These are phyloP conservation scores for Tylopilus subfusipes DNA, from an alignment of 768 basidiomycete genomes.

Conservation along the genomic window DNA sequence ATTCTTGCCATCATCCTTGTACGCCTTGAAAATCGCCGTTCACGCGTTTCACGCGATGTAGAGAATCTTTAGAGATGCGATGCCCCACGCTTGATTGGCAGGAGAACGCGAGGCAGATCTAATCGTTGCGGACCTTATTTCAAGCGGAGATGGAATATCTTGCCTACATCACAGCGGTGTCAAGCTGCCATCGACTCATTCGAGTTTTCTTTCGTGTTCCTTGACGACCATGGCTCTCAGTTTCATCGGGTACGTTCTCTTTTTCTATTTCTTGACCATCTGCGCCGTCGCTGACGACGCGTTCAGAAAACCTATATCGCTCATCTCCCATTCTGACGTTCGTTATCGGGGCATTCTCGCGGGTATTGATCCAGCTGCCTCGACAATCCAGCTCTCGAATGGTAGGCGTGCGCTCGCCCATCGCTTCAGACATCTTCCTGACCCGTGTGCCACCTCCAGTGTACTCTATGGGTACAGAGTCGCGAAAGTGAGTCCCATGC, in stretches of 20 bases:
- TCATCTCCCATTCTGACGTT: slow-evolving; percentile 88
- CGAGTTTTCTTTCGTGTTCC: slow-evolving; percentile 21
- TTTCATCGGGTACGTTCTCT: slow-evolving; percentile 61
- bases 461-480: slow-evolving; percentile 86
- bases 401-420: slow-evolving; percentile 41
- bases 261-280: not conserved
- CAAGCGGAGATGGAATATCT: slow-evolving; percentile 29
- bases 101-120: not conserved
- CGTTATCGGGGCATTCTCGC: slow-evolving; percentile 86
- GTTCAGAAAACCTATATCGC: slow-evolving; percentile 78
- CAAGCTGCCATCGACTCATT: slow-evolving; percentile 7
- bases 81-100: not conserved
- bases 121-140: slow-evolving; percentile 2
- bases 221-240: slow-evolving; percentile 57
- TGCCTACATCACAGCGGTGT: slow-evolving; percentile 8
- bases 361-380: slow-evolving; percentile 80
- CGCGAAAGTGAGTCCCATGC: slow-evolving; percentile 56
- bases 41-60: too few relatives aligned
- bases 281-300: slow-evolving; percentile 11
- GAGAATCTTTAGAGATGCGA: too few relatives aligned
- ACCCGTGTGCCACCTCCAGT: slow-evolving; percentile 37
- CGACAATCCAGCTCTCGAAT: slow-evolving; percentile 86
- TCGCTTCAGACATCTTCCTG: not conserved
- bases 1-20: slow-evolving; percentile 1
- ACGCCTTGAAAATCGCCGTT: not conserved